Evolutionary conservation across 495 filamentous ascomycete species (phyloP).

Genomic region (Sabuloglossum arenarium): DNA sequence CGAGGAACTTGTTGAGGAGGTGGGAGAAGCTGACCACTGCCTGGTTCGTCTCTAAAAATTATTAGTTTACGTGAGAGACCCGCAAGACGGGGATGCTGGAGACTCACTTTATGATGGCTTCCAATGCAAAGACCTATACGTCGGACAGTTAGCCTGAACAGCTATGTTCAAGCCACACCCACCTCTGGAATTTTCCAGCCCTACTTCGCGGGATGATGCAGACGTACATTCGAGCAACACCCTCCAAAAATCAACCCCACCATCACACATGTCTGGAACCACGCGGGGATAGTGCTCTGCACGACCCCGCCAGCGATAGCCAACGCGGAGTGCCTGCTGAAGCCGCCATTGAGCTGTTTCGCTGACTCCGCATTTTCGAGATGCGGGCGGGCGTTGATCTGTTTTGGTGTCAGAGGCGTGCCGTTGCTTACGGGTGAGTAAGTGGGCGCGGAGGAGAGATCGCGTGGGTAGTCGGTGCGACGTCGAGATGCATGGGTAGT

Average conservation of each 20-base stretch:
- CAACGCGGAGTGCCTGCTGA: conserved; percentile 9
- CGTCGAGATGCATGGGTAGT: background rate
- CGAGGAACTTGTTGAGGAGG: conserved; percentile 9
- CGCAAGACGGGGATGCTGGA: conserved; percentile 3
- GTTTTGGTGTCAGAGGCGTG: conserved; percentile 8
- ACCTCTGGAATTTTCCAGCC: background rate
- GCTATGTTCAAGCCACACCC: background rate
- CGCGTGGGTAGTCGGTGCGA: background rate
- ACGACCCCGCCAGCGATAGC: conserved; percentile 18
- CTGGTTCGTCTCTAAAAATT: conserved; percentile 24
- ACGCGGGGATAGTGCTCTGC: conserved; percentile 37
- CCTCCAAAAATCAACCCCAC: conserved; percentile 86
- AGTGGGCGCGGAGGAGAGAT: background rate
- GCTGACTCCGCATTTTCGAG: conserved; percentile 8
- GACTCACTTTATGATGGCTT: conserved; percentile 81
- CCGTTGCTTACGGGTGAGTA: background rate
- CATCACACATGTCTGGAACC: conserved; percentile 49
- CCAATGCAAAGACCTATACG: conserved; percentile 66
- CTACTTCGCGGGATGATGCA: background rate
- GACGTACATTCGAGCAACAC: conserved; percentile 85
- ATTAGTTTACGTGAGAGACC: conserved; percentile 3
- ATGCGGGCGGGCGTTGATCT: conserved; percentile 16
- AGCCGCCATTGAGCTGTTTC: background rate
- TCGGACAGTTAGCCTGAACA: background rate
- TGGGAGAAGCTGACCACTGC: conserved; percentile 26